Evolutionary conservation across 306 rosid genomes (phyloP).

Genomic region (Acacia crassicarpa): DNA sequence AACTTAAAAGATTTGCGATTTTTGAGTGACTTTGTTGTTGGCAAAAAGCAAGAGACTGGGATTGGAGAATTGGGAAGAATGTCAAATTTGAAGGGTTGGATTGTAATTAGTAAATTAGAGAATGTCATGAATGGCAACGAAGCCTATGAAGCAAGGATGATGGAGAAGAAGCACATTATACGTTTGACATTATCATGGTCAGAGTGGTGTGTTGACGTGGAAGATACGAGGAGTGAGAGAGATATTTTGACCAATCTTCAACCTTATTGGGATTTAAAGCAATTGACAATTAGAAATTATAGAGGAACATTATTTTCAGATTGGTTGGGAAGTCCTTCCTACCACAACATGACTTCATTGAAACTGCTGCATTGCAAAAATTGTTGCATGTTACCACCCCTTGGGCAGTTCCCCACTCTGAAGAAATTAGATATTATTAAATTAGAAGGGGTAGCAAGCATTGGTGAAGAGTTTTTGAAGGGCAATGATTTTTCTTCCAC

Average conservation of each 20-base stretch:
- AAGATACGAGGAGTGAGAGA: not conserved
- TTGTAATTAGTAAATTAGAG: not conserved
- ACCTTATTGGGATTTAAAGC: not conserved
- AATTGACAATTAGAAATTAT: not conserved
- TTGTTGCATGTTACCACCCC: conserved; percentile 3
- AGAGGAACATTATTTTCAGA: not conserved
- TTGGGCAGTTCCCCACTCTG: not conserved
- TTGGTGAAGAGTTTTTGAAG: not conserved
- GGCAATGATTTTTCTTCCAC: not conserved
- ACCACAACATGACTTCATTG: not conserved
- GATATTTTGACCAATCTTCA: conserved; percentile 1
- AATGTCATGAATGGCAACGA: not conserved
- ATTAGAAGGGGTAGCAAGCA: not conserved
- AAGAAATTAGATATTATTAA: accelerated
- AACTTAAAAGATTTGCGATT: not conserved
- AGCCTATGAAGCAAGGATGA: not conserved
- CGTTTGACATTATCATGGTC: not conserved
- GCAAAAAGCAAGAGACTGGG: not conserved
- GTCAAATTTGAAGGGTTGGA: not conserved
- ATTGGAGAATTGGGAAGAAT: conserved; percentile 12
- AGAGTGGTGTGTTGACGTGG: accelerated
- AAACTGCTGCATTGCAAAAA: accelerated
- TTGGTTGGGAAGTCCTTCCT: conserved; percentile 9
- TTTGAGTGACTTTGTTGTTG: not conserved
- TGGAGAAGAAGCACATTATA: not conserved